Base-by-base conservation (phyloP, 768 basidiomycete species). In the Porphyrellus cyaneotinctus region DNA sequence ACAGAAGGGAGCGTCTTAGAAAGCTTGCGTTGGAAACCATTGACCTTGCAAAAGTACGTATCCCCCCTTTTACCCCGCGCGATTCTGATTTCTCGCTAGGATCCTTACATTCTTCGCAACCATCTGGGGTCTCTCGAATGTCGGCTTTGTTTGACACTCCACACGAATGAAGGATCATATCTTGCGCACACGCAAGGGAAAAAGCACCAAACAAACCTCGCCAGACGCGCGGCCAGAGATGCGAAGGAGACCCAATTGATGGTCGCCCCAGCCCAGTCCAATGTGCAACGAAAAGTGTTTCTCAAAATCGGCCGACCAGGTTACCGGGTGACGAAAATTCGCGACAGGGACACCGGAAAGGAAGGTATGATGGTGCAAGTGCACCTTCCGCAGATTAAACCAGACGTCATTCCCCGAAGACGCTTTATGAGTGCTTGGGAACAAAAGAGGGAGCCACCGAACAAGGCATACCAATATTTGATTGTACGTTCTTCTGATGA, bases 111-210 rank as follows among this genome's bases (percentile, higher is more conserved):
- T 67, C 83, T 99, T 33, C 91, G 95, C 72, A 99, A 97, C 70
- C 97, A 99, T 71, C 81, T 99, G 53, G 97, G 97, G 37, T 97
- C 95, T 10, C 83, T 98, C 37, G 95, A 98, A 82, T 99, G 97
- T 75, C 91, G 95, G 63, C 81, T 99, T 26, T 98, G 97, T 70
- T 75, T 99, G 43, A 99, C 97, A 0, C 81, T 99, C 12, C 97
- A 99, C 73, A 97, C 95, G n/a, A 98, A 98, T 64, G 97, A 99
- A 73, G 97, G 97, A 18, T 97, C 95, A 14, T 97, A 98, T 69
- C 87, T 99, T 43, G 97, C 97, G 0, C 97, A 99, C 63, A 99
- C 97, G 0, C 97, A 98, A 75, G 97, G 97, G 20, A 99, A 98
- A 76, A 99, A 98, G 68, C 97, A 98, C 68, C 97, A 98, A 69